A percentile compares a stretch with the other conserved stretches of the same genome.
Conservation (phyloP, 345 rosid species). For the Ceriops zippeliana region DNA sequence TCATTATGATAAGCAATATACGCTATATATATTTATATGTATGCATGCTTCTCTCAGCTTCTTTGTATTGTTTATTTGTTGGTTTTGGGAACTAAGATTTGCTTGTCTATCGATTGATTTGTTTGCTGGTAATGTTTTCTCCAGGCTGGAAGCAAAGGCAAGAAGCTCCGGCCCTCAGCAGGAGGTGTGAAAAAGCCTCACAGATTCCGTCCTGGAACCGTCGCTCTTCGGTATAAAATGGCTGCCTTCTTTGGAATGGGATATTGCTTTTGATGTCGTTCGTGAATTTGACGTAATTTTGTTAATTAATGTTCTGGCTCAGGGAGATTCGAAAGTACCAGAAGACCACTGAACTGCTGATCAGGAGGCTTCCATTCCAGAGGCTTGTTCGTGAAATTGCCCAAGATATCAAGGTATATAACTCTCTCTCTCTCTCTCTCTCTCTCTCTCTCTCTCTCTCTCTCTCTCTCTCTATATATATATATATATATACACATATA, state of each 20-base stretch:
- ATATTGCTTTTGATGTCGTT: too few relatives aligned
- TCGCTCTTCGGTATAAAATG: constrained; percentile 22
- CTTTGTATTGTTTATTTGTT: not conserved
- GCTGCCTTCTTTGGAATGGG: too few relatives aligned
- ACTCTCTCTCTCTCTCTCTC: too few relatives aligned
- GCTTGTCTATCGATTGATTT: not conserved
- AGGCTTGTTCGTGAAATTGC: constrained; percentile 33
- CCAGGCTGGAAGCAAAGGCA: constrained; percentile 18
- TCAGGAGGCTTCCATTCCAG: constrained; percentile 28
- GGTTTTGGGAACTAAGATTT: not conserved
- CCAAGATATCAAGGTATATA: constrained; percentile 21
- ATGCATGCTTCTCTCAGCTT: not conserved
- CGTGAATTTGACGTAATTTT: too few relatives aligned
- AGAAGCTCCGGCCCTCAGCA: constrained; percentile 13
- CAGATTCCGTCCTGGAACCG: constrained; percentile 27
- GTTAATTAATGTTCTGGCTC: not conserved
- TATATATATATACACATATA: not conserved
- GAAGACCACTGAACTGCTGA: constrained; percentile 25
- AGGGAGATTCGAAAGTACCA: constrained; percentile 28
- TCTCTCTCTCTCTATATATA: too few relatives aligned
- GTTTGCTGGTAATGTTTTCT: not conserved
- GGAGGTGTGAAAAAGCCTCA: constrained; percentile 26
- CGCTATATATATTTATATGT: too few relatives aligned
- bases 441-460: too few relatives aligned
- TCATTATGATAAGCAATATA: too few relatives aligned